Conservation (phyloP, 2,329 filamentous ascomycete genomes). For the Xylaria sp. region DNA sequence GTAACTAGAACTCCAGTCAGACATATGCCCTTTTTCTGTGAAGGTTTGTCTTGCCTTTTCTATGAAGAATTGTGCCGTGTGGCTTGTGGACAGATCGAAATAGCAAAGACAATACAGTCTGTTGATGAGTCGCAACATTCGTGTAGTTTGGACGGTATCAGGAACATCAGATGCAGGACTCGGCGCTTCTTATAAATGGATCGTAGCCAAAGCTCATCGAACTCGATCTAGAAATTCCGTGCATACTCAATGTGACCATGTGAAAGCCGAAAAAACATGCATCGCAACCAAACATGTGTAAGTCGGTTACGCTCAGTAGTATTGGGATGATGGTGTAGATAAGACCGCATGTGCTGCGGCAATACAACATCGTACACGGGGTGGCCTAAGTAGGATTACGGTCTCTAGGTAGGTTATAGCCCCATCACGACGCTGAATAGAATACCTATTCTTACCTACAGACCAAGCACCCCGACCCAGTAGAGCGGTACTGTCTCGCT, state of each 20-base stretch:
- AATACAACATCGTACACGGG: conserved; percentile 28
- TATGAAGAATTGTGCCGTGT: not conserved
- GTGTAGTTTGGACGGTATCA: not conserved
- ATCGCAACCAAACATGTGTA: not conserved
- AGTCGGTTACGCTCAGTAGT: conserved; percentile 11
- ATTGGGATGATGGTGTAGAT: conserved; percentile 1
- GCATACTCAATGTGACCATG: conserved; percentile 7
- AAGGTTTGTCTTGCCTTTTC: conserved; percentile 11
- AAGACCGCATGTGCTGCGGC: conserved; percentile 4
- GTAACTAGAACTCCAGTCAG: conserved; percentile 10
- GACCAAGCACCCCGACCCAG: not conserved
- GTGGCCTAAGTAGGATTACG: conserved; percentile 18
- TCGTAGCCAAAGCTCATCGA: not conserved
- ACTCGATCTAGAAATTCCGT: not conserved
- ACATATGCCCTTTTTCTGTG: not conserved
- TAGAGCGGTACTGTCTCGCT: conserved; percentile 2
- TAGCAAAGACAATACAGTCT: not conserved
- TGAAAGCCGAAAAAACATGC: not conserved
- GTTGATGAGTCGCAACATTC: not conserved
- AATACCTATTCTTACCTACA: not conserved
- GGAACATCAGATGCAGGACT: not conserved
- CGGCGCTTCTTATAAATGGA: conserved; percentile 21
- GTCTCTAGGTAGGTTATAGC: not conserved
- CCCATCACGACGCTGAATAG: conserved; percentile 8
- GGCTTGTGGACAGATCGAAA: not conserved